These are phyloP conservation scores for Hanseniaspora lindneri DNA, from an alignment of 805 yeast genomes.

Conservation along the genomic window DNA sequence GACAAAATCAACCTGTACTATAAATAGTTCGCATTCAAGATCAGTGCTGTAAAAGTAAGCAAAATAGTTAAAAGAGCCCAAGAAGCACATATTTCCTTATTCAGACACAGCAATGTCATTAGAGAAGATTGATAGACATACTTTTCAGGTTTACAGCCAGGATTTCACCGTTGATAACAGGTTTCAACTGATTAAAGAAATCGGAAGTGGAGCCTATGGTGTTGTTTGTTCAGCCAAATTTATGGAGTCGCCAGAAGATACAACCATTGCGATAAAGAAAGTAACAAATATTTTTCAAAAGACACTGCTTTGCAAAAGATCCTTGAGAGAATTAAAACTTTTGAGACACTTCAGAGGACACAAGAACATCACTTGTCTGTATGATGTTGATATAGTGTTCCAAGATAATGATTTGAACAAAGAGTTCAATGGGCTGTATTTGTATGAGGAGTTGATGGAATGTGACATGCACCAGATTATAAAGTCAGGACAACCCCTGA, in stretches of 20 bases:
- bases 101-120: slow-evolving; percentile 20
- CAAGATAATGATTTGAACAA: slow-evolving; percentile 33
- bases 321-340: slow-evolving; percentile 79
- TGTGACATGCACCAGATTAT: slow-evolving; percentile 98
- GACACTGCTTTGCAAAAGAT: slow-evolving; percentile 81
- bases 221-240: slow-evolving; percentile 90
- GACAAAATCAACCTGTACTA: too few relatives aligned
- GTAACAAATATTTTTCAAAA: slow-evolving; percentile 89
- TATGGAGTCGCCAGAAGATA: slow-evolving; percentile 57
- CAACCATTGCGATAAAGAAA: slow-evolving; percentile 87
- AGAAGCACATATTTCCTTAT: too few relatives aligned
- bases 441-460: slow-evolving; percentile 95
- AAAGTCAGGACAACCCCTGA: slow-evolving; percentile 80
- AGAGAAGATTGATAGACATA: slow-evolving; percentile 31
- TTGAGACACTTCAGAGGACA: slow-evolving; percentile 91
- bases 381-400: slow-evolving; percentile 79
- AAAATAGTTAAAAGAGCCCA: too few relatives aligned
- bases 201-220: slow-evolving; percentile 98
- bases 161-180: slow-evolving; percentile 85
- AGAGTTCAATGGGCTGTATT: slow-evolving; percentile 77
- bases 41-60: too few relatives aligned
- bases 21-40: too few relatives aligned
- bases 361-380: slow-evolving; percentile 87
- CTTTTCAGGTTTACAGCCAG: slow-evolving; percentile 68
- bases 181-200: slow-evolving; percentile 78